phyloP scores from a whole-genome alignment of 768 basidiomycete genomes.

The Leccinum longicurvipes region DNA sequence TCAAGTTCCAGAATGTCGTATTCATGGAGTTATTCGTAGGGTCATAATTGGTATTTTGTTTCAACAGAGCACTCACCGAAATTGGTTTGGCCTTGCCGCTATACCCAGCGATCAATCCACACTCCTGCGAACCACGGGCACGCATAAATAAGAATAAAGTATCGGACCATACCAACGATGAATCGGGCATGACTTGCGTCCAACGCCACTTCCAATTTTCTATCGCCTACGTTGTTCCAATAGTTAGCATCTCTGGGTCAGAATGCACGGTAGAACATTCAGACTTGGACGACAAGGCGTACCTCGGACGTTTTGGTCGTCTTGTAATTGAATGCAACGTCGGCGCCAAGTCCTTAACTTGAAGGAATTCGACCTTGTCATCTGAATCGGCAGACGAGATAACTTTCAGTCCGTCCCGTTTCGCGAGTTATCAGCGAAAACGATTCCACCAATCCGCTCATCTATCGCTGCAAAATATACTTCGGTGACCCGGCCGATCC shows the following conservation, averaged over 20 bases:
- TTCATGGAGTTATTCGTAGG: background rate
- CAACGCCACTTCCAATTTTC: conserved; percentile 54
- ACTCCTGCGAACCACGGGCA: conserved; percentile 24
- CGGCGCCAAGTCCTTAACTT: conserved; percentile 51
- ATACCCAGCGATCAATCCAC: conserved; percentile 22
- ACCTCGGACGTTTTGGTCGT: conserved; percentile 46
- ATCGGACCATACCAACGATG: conserved; percentile 28
- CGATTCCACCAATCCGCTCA: background rate
- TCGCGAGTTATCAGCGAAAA: conserved; percentile 50
- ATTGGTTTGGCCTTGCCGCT: background rate
- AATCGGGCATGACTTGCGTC: conserved; percentile 44
- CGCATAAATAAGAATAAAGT: background rate
- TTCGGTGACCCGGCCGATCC: conserved; percentile 58
- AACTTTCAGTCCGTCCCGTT: conserved; percentile 50
- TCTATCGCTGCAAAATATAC: conserved; percentile 18
- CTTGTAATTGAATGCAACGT: conserved; percentile 72
- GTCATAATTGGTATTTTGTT: background rate
- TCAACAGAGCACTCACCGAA: background rate
- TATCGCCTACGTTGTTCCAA: conserved; percentile 56
- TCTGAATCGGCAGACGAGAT: conserved; percentile 67
- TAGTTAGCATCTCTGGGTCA: conserved; percentile 1
- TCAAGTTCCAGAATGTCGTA: conserved; percentile 14
- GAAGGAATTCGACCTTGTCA: conserved; percentile 61
- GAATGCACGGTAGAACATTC: background rate
- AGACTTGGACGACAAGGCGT: background rate